Base-by-base conservation (phyloP, 768 basidiomycete species). In the Hortiboletus flavorubellus region DNA sequence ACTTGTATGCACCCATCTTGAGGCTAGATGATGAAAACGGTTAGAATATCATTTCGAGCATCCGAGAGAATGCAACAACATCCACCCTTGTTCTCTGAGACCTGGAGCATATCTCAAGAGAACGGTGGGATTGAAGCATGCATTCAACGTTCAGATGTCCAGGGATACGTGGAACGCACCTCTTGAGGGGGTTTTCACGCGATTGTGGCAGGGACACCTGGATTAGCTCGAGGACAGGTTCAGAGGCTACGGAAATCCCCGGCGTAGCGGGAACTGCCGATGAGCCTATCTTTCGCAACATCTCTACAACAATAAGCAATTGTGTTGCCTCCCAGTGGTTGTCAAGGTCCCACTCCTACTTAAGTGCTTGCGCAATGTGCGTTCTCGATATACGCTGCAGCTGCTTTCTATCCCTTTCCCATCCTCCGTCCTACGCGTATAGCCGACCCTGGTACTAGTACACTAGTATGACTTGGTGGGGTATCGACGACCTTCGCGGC, bases 1-100 rank as follows among this genome's bases (percentile, higher is more conserved):
- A 98, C 76, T 96, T 93, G 84, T 93, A 93, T 65, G 90, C 91
- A 72, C 91, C 91, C 91, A 92, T 93, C 72, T 79, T 85, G 78
- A 75, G 74, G 77, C 68, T 68, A 56, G 53, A 60, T 53, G 46
- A 54, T 46, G 40, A 64, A 61, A 59, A 42, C 41, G 46, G 63
- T 55, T 60, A 62, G 63, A 62, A 48, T 23, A 26, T 21, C 26
- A 50, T 9, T 18, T 39, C 16, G 1, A 39, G 7, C 54, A 69
- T 70, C 68, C 34, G 44, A 45, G 31, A 37, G 52, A 37, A 40
- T 41, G 56, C 30, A 42, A 10, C n/a, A 42, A 18, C 62, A 69
- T 69, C 68, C 68, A 68, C 46, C 68, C 59, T 41, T 49, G 41
- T 50, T 51, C 55, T 44, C 37, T 34, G 57, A 59, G 55, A 58